Evolutionary conservation across 2,329 filamentous ascomycete genomes (phyloP), one percentile per base, ranked within the genome.

Genomic region (Camillea tinctor): DNA sequence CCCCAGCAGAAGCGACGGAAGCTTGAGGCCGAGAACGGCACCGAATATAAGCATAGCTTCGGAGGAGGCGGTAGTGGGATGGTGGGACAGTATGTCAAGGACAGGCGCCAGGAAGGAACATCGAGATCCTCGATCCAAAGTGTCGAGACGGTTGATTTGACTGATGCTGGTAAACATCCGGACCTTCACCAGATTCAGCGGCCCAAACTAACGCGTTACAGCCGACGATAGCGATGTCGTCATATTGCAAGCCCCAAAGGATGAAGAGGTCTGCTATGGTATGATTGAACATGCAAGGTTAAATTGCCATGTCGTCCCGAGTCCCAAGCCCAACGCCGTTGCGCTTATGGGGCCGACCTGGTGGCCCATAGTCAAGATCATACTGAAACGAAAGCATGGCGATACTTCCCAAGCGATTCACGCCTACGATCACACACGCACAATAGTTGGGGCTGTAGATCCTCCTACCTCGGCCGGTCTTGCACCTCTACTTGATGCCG

Each of bases 221-320:
- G 73, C 61, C 22, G 80, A 79, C 19, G 88, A 90, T 50, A 84
- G 87, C 23, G 85, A 89, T 9, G 70, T 86, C 3, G 75, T 83
- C 20, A 77, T 87, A 40, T 74, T 87, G 15, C 81, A 82, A 50
- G 83, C 90, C 58, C 81, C 86, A 26, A 83, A 80, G 52, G 82
- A 87, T 20, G 85, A 91, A 70, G 87, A 92, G 69, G 89, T 96
- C 3, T 96, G 92, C 75, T 93, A 91, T 70, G 92, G 92, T 50
- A 89, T 90, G 76, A 76, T 96, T 20, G 87, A 92, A 57, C 83
- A 82, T 19, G 84, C 87, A 2, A 84, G 79, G 57, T 79, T 95
- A 50, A 86, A 88, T 64, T 89, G 88, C 62, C 82, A 86, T 68
- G 77, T 80, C 40, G 85, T 94, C 1, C 92, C 92, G 1, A 84